A percentile compares a stretch with the other conserved stretches of the same genome.
These are phyloP conservation scores for Talaromyces islandicus DNA, from an alignment of 2,329 filamentous ascomycete species.

Conservation along the genomic window DNA sequence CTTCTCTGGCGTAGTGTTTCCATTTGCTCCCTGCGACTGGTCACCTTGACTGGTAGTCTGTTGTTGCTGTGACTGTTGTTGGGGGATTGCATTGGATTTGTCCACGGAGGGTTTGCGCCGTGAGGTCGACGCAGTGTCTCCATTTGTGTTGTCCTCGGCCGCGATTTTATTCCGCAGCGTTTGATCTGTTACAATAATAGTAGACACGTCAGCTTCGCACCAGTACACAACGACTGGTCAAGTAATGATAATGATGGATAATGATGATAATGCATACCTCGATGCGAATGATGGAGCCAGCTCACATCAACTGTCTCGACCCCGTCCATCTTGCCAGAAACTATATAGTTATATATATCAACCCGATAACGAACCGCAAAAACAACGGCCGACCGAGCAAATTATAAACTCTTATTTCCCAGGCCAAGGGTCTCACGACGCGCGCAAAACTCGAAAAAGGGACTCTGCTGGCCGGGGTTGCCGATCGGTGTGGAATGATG, in stretches of 20 bases:
- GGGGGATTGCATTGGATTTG: background rate
- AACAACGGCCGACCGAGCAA: background rate
- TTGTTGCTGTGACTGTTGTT: background rate
- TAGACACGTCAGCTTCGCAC: conserved; percentile 18
- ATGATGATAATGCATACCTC: conserved; percentile 54
- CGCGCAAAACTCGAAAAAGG: background rate
- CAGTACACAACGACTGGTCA: background rate
- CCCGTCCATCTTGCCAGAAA: conserved; percentile 61
- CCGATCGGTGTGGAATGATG: conserved; percentile 10
- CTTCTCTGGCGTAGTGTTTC: conserved; percentile 4
- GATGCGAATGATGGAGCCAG: conserved; percentile 81
- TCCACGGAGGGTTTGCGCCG: conserved; percentile 16
- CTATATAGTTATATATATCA: background rate
- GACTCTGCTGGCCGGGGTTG: background rate
- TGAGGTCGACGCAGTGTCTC: conserved; percentile 17
- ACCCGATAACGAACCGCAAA: background rate
- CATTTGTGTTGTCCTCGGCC: conserved; percentile 21
- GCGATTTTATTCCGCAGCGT: conserved; percentile 23
- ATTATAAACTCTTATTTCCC: background rate
- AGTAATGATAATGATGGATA: background rate
- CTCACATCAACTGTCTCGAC: conserved; percentile 79
- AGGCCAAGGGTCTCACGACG: background rate
- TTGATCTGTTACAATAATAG: conserved; percentile 16
- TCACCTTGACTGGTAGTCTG: background rate
- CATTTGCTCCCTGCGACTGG: background rate